Evolutionary conservation across 768 basidiomycete species (phyloP).

Genomic region (button mushroom (Agaricus bisporus)): DNA sequence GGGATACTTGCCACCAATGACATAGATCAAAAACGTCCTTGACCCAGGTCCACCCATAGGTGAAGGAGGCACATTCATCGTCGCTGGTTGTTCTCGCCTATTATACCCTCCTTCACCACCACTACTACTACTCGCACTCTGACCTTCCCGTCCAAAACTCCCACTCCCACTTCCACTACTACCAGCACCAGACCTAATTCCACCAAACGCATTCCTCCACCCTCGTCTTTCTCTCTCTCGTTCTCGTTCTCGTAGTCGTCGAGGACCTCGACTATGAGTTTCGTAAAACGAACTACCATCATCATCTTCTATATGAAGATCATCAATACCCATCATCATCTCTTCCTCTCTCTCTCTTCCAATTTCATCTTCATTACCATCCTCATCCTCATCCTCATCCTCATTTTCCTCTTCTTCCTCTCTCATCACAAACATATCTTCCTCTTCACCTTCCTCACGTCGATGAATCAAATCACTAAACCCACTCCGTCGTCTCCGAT

Average conservation of each 20-base stretch:
- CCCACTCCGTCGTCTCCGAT: neutral
- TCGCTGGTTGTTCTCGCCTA: constrained; percentile 2
- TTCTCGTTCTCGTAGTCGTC: neutral
- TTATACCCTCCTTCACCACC: constrained; percentile 13
- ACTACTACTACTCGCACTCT: constrained; percentile 14
- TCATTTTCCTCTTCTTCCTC: neutral
- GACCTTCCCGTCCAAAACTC: neutral
- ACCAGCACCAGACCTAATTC: constrained; percentile 34
- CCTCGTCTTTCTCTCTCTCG: constrained; percentile 16
- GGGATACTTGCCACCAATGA: constrained; percentile 62
- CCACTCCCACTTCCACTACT: constrained; percentile 1
- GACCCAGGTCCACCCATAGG: constrained; percentile 29
- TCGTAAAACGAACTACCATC: constrained; percentile 2
- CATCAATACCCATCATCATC: constrained; percentile 29
- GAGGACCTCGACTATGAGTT: neutral
- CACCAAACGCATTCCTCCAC: constrained; percentile 58
- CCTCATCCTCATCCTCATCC: neutral
- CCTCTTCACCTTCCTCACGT: constrained; percentile 11
- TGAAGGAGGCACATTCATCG: constrained; percentile 11
- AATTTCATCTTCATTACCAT: constrained; percentile 1
- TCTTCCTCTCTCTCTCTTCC: neutral
- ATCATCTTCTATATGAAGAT: neutral
- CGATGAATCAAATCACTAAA: constrained; percentile 1
- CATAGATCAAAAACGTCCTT: constrained; percentile 85
- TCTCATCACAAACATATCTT: constrained; percentile 9